Percentiles rank a stretch among this genome's conserved stretches.
Conservation (phyloP, 768 basidiomycete species). For the Naematelia aurantialba region DNA sequence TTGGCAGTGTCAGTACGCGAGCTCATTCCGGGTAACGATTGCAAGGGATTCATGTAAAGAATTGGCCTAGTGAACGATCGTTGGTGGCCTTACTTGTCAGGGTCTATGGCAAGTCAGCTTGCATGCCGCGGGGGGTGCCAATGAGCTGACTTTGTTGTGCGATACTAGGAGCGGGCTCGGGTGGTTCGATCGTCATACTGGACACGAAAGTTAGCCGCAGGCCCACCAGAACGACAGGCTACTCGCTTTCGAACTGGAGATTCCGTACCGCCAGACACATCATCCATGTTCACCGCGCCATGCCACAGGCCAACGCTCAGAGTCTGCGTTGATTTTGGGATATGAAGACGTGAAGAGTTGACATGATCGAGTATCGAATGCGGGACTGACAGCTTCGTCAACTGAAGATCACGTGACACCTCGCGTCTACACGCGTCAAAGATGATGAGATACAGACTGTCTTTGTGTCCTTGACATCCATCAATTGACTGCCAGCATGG, state of each 20-base stretch:
- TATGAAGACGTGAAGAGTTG: too few relatives aligned
- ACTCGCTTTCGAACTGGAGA: neutral
- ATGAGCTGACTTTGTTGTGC: constrained; percentile 24
- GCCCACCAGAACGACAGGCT: neutral
- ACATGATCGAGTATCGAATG: too few relatives aligned
- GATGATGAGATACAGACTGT: too few relatives aligned
- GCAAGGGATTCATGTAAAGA: neutral
- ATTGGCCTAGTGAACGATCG: neutral
- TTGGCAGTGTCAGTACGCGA: neutral
- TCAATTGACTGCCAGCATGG: too few relatives aligned
- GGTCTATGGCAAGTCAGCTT: constrained; percentile 16
- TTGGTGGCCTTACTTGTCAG: constrained; percentile 34
- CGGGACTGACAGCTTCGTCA: neutral
- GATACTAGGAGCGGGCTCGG: constrained; percentile 30
- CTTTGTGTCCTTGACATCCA: neutral
- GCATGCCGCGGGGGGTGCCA: neutral
- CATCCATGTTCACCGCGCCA: neutral
- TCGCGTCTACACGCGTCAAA: neutral
- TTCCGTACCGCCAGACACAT: neutral
- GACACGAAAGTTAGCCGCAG: neutral
- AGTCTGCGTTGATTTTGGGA: too few relatives aligned
- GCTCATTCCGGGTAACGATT: neutral
- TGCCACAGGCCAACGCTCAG: too few relatives aligned
- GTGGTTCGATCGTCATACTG: constrained; percentile 15
- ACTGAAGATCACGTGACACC: neutral